phyloP scores from a whole-genome alignment of 1,284 basidiomycete species.

The Austropuccinia psidii region DNA sequence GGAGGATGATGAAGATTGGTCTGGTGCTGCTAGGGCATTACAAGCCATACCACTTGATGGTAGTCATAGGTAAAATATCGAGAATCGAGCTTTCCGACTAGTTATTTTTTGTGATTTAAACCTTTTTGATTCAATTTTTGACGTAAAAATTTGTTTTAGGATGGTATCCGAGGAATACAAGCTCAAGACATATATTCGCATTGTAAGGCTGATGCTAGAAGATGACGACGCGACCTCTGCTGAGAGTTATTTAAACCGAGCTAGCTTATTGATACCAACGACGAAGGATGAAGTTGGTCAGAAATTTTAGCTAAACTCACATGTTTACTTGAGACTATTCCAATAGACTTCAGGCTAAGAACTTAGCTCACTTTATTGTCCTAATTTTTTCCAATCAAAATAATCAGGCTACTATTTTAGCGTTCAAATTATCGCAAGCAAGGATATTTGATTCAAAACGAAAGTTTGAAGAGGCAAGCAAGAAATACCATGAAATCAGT shows the following conservation, averaged over 20 bases:
- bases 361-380: not conserved
- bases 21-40: slow-evolving; percentile 77
- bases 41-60: slow-evolving; percentile 85
- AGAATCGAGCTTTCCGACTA: not conserved
- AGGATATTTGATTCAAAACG: slow-evolving; percentile 83
- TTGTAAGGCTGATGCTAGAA: slow-evolving; percentile 88
- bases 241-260: slow-evolving; percentile 91
- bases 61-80: slow-evolving; percentile 60
- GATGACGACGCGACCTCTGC: slow-evolving; percentile 89
- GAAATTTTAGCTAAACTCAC: no score
- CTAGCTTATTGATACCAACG: slow-evolving; percentile 76
- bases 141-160: slow-evolving; percentile 48
- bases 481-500: slow-evolving; percentile 85
- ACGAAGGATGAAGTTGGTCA: slow-evolving; percentile 66
- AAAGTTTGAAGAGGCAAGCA: slow-evolving; percentile 90
- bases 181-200: slow-evolving; percentile 81
- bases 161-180: slow-evolving; percentile 73
- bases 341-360: no score
- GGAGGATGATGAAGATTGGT: slow-evolving; percentile 87
- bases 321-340: no score
- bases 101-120: not conserved
- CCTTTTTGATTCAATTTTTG: not conserved
- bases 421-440: slow-evolving; percentile 54
- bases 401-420: slow-evolving; percentile 24
- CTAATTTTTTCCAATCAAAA: not conserved